Percentiles rank a stretch among this genome's conserved stretches.
Evolutionary conservation across 345 rosid species (phyloP).

Genomic region (Stellera chamaejasme): DNA sequence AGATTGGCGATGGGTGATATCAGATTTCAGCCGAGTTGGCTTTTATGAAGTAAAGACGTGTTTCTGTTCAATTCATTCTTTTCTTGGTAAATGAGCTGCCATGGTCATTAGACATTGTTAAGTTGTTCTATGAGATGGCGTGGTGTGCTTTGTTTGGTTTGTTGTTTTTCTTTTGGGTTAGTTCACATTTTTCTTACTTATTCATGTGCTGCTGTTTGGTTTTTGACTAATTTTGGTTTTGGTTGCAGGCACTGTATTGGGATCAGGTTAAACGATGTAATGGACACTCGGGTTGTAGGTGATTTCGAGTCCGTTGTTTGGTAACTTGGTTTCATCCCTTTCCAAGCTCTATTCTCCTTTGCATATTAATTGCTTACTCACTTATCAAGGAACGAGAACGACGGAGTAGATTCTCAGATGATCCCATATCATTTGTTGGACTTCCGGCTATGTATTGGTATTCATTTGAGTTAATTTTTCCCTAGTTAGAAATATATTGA

Average conservation of each 20-base stretch:
- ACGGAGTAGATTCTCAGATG: conserved; percentile 43
- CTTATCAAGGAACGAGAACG: conserved; percentile 94
- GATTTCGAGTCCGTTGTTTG: background rate
- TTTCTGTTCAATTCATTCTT: too few species aligned
- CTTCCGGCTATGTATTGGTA: conserved; percentile 73
- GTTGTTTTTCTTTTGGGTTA: conserved; percentile 20
- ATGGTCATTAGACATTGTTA: too few species aligned
- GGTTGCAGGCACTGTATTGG: conserved; percentile 72
- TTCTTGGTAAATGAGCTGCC: too few species aligned
- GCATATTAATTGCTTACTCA: conserved; percentile 90
- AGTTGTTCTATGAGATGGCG: conserved; percentile 40
- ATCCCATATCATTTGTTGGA: conserved; percentile 86
- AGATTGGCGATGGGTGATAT: too few species aligned
- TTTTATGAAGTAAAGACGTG: too few species aligned
- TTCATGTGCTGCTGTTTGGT: conserved; percentile 2
- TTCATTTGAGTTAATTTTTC: conserved; percentile 20
- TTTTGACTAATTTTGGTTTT: conserved; percentile 6
- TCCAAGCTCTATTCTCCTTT: background rate
- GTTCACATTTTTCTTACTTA: background rate
- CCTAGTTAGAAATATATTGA: conserved; percentile 5
- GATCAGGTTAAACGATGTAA: conserved; percentile 69
- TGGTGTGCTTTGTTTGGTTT: conserved; percentile 47
- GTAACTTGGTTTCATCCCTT: background rate
- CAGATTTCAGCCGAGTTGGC: too few species aligned
- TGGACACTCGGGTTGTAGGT: conserved; percentile 58